Evolutionary conservation across 2,329 filamentous ascomycete species (phyloP).

Genomic region (Pyrenophora graminea): DNA sequence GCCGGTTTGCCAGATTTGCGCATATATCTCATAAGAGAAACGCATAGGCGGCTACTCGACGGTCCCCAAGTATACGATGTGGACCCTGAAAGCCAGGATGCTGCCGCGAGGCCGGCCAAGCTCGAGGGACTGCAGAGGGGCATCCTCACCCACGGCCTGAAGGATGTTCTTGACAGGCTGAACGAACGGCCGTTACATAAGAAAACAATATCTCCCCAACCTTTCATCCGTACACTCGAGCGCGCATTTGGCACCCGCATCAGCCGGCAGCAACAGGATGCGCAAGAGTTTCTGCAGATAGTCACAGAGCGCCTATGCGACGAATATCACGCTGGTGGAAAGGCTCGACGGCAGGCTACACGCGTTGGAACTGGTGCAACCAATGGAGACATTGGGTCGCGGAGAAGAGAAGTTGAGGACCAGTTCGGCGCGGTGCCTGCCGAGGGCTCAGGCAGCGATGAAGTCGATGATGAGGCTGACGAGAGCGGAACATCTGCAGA

Average conservation of each 20-base stretch:
- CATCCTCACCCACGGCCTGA: constrained; percentile 81
- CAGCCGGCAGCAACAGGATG: constrained; percentile 93
- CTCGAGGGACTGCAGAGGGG: constrained; percentile 72
- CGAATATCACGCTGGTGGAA: constrained; percentile 84
- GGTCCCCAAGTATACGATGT: constrained; percentile 74
- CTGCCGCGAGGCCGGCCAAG: constrained; percentile 52
- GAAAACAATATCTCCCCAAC: constrained; percentile 88
- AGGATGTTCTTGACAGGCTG: constrained; percentile 87
- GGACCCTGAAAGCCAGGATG: constrained; percentile 54
- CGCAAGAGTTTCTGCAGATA: constrained; percentile 94
- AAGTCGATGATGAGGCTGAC: constrained; percentile 39
- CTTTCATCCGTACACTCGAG: constrained; percentile 83
- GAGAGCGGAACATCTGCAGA: constrained; percentile 28
- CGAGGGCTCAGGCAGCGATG: constrained; percentile 29
- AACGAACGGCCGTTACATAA: constrained; percentile 93
- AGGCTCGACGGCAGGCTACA: constrained; percentile 67
- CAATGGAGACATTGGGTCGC: constrained; percentile 24
- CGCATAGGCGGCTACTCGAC: constrained; percentile 80
- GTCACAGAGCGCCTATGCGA: constrained; percentile 90
- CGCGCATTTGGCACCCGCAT: constrained; percentile 86
- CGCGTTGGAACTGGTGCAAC: constrained; percentile 25
- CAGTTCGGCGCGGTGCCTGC: constrained; percentile 26
- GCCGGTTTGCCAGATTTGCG: constrained; percentile 88
- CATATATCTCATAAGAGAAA: constrained; percentile 88
- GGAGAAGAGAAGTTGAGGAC: constrained; percentile 30